Evolutionary conservation across 768 basidiomycete genomes (phyloP), one percentile per base, ranked within the genome.

Genomic region (Boletellus ananas): DNA sequence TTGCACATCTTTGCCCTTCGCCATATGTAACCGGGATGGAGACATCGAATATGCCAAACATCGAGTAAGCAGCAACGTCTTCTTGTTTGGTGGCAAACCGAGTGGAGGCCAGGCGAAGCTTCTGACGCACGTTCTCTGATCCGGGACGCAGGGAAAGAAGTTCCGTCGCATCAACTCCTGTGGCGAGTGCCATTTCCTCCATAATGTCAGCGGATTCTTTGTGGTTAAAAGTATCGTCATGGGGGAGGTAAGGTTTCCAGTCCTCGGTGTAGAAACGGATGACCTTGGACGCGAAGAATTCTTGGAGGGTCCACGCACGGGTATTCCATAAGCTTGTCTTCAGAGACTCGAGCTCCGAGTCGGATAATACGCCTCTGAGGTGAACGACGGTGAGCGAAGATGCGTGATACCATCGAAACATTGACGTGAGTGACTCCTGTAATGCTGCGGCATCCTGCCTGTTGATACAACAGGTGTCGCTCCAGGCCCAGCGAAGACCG

Each of bases 381-480:
- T 61, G 55, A 37, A 61, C 58, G n/a, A 59, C 11, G 1, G 63
- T 65, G 35, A 65, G 49, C 6, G 63, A 51, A 2, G 64, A 64
- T 13, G 50, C 37, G 10, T 57, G 50, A 36, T 66, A 66, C 64
- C 64, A 66, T 40, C 45, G 44, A 29, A 58, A 66, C 64, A 66
- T 67, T 0, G 65, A 65, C 6, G 44, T 47, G 2, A 66, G 49
- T 29, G 64, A 67, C 33, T 60, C 52, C 27, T 58, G 50, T 13
- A 66, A 45, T 17, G 31, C 52, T 13, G 54, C 43, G 3, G 37
- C 45, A 21, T 56, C 57, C 34, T 7, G 36, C 29, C 56, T 64
- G 49, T 64, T 52, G 29, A 64, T 62, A 18, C 62, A 64, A 12
- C 58, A 62, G 0, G 63, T 62, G 14, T 64, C 63, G 31, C 47